phyloP scores from a whole-genome alignment of 2,329 filamentous ascomycete species.

The Calcarisporium arbuscula region DNA sequence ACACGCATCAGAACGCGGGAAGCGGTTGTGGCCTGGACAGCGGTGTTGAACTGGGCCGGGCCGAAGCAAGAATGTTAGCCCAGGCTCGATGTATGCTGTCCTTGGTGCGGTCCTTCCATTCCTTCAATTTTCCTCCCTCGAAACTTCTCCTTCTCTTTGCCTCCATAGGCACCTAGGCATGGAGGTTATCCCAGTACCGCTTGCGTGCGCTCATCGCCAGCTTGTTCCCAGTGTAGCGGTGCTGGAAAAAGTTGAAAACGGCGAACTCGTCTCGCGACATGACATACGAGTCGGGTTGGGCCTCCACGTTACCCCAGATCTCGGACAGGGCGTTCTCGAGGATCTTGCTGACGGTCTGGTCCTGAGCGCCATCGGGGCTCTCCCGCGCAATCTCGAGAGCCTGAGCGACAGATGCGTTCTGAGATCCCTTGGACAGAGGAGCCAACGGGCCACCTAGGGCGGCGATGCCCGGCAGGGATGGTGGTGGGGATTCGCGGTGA shows the following conservation, averaged over 20 bases:
- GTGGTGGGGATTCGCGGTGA: slow-evolving; percentile 15
- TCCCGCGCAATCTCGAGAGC: slow-evolving; percentile 73
- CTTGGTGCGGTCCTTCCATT: too few relatives aligned
- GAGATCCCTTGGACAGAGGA: slow-evolving; percentile 13
- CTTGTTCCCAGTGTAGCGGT: slow-evolving; percentile 52
- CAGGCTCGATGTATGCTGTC: too few relatives aligned
- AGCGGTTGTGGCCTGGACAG: too few relatives aligned
- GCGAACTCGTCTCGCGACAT: slow-evolving; percentile 74
- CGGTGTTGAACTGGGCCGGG: too few relatives aligned
- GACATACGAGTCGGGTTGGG: slow-evolving; percentile 62
- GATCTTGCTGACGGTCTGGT: slow-evolving; percentile 55
- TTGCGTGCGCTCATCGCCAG: slow-evolving; percentile 41
- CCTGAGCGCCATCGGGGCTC: slow-evolving; percentile 57
- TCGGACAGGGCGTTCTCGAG: slow-evolving; percentile 58
- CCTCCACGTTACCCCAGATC: slow-evolving; percentile 63
- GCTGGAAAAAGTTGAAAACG: slow-evolving; percentile 79
- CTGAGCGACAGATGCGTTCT: slow-evolving; percentile 47
- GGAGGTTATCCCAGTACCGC: slow-evolving; percentile 46
- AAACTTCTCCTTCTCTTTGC: too few relatives aligned
- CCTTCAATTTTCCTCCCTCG: too few relatives aligned
- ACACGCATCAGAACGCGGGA: too few relatives aligned
- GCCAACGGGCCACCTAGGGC: too few relatives aligned
- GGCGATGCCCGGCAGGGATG: slow-evolving; percentile 14
- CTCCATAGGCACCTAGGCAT: too few relatives aligned
- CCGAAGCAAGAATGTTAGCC: too few relatives aligned